A percentile compares a stretch with the other conserved stretches of the same genome.
Evolutionary conservation across 306 rosid genomes (phyloP).

Genomic region (Vigna mungo): DNA sequence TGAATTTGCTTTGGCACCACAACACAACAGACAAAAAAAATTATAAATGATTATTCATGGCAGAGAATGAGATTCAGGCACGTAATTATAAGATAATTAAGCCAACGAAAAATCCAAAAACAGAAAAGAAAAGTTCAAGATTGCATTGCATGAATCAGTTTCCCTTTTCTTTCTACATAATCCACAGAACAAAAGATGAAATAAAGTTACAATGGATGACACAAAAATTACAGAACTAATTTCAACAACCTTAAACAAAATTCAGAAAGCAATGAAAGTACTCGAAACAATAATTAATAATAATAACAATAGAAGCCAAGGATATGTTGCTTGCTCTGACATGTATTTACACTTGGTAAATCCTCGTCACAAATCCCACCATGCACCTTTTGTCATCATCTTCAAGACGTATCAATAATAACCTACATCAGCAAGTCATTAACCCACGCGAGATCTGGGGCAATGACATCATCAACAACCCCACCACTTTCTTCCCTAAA

Average conservation of each 20-base stretch:
- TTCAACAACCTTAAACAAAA: constrained; percentile 33
- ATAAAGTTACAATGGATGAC: constrained; percentile 7
- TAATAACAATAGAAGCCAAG: constrained; percentile 48
- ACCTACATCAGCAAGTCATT: constrained; percentile 81
- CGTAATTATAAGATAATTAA: neutral
- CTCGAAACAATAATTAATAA: constrained; percentile 28
- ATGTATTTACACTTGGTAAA: constrained; percentile 56
- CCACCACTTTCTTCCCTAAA: constrained; percentile 28
- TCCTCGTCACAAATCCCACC: constrained; percentile 1
- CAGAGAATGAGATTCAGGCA: too few relatives aligned
- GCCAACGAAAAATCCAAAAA: neutral
- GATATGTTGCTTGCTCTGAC: constrained; percentile 30
- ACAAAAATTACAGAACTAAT: constrained; percentile 41
- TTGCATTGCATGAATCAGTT: neutral
- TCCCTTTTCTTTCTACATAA: constrained; percentile 11
- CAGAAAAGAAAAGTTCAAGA: neutral
- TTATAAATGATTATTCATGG: constrained; percentile 9
- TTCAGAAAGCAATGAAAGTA: constrained; percentile 16
- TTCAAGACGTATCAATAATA: neutral
- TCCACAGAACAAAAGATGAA: constrained; percentile 30
- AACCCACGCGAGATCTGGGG: constrained; percentile 92
- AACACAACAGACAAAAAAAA: constrained; percentile 3
- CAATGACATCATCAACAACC: constrained; percentile 40
- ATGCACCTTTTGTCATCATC: constrained; percentile 1
- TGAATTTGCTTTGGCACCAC: neutral